Conservation (phyloP, 768 basidiomycete genomes). For the Sistotremastrum niveocremeum region DNA sequence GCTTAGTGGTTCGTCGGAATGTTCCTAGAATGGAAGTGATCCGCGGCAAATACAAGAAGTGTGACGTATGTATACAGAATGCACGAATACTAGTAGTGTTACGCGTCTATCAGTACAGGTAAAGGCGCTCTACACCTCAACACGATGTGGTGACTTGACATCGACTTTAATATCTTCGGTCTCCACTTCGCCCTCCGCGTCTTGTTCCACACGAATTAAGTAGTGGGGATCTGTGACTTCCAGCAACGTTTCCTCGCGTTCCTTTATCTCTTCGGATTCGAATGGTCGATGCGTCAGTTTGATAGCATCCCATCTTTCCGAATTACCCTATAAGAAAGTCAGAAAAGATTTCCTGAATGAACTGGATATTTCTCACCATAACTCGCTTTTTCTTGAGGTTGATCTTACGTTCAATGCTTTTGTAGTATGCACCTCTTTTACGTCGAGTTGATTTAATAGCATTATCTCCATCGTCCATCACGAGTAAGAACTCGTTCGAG, state of each 20-base stretch:
- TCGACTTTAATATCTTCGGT: slow-evolving; percentile 1
- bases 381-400: slow-evolving; percentile 71
- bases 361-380: slow-evolving; percentile 37
- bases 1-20: no score
- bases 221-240: slow-evolving; percentile 61
- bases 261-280: slow-evolving; percentile 60
- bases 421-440: slow-evolving; percentile 70
- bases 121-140: no score
- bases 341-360: neutral
- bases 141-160: neutral
- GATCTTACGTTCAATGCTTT: slow-evolving; percentile 83
- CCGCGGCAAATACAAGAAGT: no score
- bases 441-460: slow-evolving; percentile 11
- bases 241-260: slow-evolving; percentile 64
- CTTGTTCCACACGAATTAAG: slow-evolving; percentile 35
- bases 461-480: slow-evolving; percentile 48
- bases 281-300: slow-evolving; percentile 58
- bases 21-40: no score
- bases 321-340: slow-evolving; percentile 33
- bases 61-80: no score
- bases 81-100: no score
- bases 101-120: no score
- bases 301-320: slow-evolving; percentile 75
- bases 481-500: slow-evolving; percentile 69
- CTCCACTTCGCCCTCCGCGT: slow-evolving; percentile 39